Base-by-base conservation (phyloP, 202 grass and related monocot genomes). In the Elaeis oleifera region DNA sequence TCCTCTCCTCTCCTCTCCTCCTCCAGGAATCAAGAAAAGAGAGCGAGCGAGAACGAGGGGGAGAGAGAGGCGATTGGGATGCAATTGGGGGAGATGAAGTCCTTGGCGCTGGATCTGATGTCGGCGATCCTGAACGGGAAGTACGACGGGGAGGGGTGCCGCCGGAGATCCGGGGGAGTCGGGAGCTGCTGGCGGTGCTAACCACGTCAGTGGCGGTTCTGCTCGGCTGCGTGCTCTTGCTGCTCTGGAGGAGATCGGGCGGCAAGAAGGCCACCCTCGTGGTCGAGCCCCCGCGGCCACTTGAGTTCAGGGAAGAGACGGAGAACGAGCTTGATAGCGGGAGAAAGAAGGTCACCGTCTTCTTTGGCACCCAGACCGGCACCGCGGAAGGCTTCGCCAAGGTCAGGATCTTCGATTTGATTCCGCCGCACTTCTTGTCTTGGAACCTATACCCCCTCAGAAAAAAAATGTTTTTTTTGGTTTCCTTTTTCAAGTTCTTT, bases 291-390 rank as follows among this genome's bases (percentile, higher is more conserved):
- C 80, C 67, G 4, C 63, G 81, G 11, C 78, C 86, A 6, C 66
- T 88, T 2, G 87, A 64, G 63, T 16, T 84, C 56, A 3, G 36
- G 36, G 36, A 44, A 6, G 61, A 75, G 4, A 32, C 61, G 22
- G 81, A 79, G 26, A 80, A 80, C 21, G 74, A 18, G 3, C 70
- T 73, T 58, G 82, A 92, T 44, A 82, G 83, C 8, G 61, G 81
- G 26, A 83, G 44, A 63, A 89, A 89, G 82, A 85, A 87, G 44
- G 94, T 86, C 82, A 79, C 73, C 48, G 23, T 99, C 71, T 92
- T 92, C 82, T 99, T 99, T 54, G 94, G 88, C 25, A 99, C 94
- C 26, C 94, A 99, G 88, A 92, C 94, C 8, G 88, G 94, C 58
- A 92, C 94, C 1, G 85, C 94, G 16, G 94, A 99, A 79, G 94